Evolutionary conservation across 768 basidiomycete species (phyloP).

Genomic region (Candolleomyces efflorescens): DNA sequence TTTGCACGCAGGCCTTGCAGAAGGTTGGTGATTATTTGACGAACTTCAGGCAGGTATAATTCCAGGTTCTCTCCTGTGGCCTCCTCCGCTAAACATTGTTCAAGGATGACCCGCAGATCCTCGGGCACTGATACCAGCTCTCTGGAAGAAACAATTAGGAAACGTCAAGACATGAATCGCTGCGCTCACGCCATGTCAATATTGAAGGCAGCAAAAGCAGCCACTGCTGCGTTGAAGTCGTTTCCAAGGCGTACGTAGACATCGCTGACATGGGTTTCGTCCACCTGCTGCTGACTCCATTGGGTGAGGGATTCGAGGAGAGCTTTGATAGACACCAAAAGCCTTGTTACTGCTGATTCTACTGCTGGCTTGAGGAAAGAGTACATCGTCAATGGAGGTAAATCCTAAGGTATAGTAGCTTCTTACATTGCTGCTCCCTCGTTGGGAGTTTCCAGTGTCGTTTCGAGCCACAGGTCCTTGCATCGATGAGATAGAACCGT

Average conservation of each 20-base stretch:
- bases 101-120: conserved; percentile 84
- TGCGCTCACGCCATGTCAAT: conserved; percentile 86
- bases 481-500: conserved; percentile 46
- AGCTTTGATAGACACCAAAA: conserved; percentile 92
- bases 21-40: conserved; percentile 89
- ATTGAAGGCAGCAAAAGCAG: conserved; percentile 78
- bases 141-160: conserved; percentile 35
- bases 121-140: conserved; percentile 87
- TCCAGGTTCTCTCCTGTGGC: conserved; percentile 83
- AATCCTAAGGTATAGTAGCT: conserved; percentile 4
- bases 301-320: conserved; percentile 85
- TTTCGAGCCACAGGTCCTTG: conserved; percentile 32
- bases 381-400: conserved; percentile 4
- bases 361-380: conserved; percentile 56
- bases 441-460: conserved; percentile 29
- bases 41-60: conserved; percentile 84
- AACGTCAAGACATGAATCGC: neutral
- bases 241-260: conserved; percentile 96
- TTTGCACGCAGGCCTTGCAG: conserved; percentile 90
- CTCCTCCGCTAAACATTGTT: conserved; percentile 88
- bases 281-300: conserved; percentile 73
- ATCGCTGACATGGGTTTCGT: conserved; percentile 86
- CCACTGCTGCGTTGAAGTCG: conserved; percentile 92
- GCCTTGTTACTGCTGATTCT: conserved; percentile 86
- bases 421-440: conserved; percentile 34